phyloP scores from a whole-genome alignment of 176 grass and related monocot genomes.

The Oryza nivara region DNA sequence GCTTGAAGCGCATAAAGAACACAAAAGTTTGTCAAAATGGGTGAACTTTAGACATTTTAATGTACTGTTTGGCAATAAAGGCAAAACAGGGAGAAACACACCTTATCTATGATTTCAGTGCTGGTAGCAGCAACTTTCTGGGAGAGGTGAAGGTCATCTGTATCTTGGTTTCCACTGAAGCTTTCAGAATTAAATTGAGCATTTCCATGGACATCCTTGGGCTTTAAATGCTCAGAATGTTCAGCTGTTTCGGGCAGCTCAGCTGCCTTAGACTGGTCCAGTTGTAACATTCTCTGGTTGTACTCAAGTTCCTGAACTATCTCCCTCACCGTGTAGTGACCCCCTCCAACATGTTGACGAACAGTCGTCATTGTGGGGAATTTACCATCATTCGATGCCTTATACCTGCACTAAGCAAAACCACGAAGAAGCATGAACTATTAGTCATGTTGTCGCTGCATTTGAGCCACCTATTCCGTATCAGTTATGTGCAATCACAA shows the following conservation, averaged over 20 bases:
- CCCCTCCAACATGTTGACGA: conserved; percentile 47
- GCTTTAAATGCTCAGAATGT: conserved; percentile 9
- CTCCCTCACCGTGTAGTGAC: conserved; percentile 50
- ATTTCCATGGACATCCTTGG: conserved; percentile 22
- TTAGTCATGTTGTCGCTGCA: conserved; percentile 27
- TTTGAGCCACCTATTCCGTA: not conserved
- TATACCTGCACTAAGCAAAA: conserved; percentile 62
- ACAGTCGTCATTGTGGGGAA: conserved; percentile 34
- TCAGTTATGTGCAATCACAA: not conserved
- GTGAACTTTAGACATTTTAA: not conserved
- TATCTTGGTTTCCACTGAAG: conserved; percentile 2
- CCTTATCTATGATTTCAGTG: conserved; percentile 22
- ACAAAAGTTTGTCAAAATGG: conserved; percentile 6
- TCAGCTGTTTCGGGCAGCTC: conserved; percentile 16
- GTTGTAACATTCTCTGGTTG: conserved; percentile 40
- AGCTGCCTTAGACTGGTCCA: conserved; percentile 23
- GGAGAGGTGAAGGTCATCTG: conserved; percentile 17
- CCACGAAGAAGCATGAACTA: conserved; percentile 9
- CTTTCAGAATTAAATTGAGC: not conserved
- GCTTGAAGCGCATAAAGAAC: conserved; percentile 10
- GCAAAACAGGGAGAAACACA: conserved; percentile 9
- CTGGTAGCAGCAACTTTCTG: conserved; percentile 12
- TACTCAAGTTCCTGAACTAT: conserved; percentile 68
- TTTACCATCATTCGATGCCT: conserved; percentile 63
- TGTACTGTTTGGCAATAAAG: conserved; percentile 5